phyloP scores from a whole-genome alignment of 2,329 filamentous ascomycete species.

The Alternaria atra region DNA sequence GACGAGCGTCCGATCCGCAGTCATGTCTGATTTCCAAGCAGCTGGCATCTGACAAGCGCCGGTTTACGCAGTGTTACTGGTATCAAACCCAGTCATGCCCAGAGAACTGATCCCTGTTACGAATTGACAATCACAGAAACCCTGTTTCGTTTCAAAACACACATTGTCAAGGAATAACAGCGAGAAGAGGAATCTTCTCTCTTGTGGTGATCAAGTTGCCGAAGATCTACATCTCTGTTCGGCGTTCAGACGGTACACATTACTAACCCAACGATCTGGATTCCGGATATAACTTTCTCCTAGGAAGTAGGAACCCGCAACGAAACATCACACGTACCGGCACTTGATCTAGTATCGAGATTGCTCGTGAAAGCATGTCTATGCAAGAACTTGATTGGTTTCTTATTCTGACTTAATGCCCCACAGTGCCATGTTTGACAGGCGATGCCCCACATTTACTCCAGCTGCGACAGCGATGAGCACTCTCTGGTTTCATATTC shows the following conservation, averaged over 20 bases:
- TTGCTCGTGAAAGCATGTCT: neutral
- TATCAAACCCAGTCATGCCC: slow-evolving; percentile 7
- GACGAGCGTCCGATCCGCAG: slow-evolving; percentile 12
- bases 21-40: slow-evolving; percentile 11
- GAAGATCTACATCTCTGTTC: neutral
- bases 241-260: neutral
- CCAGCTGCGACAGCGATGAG: slow-evolving; percentile 5
- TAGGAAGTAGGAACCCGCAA: neutral
- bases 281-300: neutral
- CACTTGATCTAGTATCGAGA: neutral
- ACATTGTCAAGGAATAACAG: slow-evolving; percentile 2
- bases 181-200: neutral
- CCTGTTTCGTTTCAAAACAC: slow-evolving; percentile 16
- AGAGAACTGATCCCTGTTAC: slow-evolving; percentile 1
- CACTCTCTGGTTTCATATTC: neutral
- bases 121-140: neutral
- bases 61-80: slow-evolving; percentile 11
- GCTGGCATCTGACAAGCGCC: slow-evolving; percentile 14
- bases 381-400: neutral
- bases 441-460: slow-evolving; percentile 7
- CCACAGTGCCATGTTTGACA: slow-evolving; percentile 9
- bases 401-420: neutral
- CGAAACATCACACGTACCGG: neutral
- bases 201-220: neutral
- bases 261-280: neutral